A percentile compares a stretch with the other conserved stretches of the same genome.
Conservation (phyloP, 306 rosid genomes). For the Adenanthera pavonina region DNA sequence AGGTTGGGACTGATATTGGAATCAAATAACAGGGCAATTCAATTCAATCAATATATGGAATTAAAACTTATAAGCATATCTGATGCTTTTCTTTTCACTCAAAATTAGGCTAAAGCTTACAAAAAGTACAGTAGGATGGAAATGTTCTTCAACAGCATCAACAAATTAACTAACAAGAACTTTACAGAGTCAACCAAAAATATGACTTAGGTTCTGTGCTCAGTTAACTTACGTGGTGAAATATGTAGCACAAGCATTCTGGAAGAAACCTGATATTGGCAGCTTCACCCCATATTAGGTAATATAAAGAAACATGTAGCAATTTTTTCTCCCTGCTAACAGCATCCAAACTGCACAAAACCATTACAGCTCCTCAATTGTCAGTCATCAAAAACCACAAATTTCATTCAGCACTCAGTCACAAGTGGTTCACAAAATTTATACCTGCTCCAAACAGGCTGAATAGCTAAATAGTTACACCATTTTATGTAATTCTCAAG, state of each 20-base stretch:
- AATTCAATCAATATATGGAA: conserved; percentile 11
- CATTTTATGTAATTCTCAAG: conserved; percentile 89
- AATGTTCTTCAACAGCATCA: conserved; percentile 20
- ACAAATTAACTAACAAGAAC: conserved; percentile 3
- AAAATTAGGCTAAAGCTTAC: not conserved
- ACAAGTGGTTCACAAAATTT: conserved; percentile 33
- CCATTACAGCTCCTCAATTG: conserved; percentile 29
- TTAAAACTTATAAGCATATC: not conserved
- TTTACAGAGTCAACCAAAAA: conserved; percentile 3
- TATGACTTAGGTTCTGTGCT: conserved; percentile 1
- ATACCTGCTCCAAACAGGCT: conserved; percentile 92
- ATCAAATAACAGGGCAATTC: conserved; percentile 13
- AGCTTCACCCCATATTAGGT: conserved; percentile 96
- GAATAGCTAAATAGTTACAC: conserved; percentile 85
- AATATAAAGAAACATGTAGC: conserved; percentile 72
- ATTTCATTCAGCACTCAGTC: conserved; percentile 30
- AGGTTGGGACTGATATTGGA: conserved; percentile 23
- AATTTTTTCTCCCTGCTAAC: conserved; percentile 76
- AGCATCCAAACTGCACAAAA: conserved; percentile 62
- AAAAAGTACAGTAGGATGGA: not conserved
- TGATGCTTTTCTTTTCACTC: not conserved
- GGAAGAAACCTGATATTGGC: conserved; percentile 91
- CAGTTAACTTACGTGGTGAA: conserved; percentile 85
- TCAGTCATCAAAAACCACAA: conserved; percentile 32
- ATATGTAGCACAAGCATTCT: conserved; percentile 98